A percentile compares a stretch with the other conserved stretches of the same genome.
Evolutionary conservation across 1,284 basidiomycete species (phyloP).

Genomic region (Testicularia cyperi): DNA sequence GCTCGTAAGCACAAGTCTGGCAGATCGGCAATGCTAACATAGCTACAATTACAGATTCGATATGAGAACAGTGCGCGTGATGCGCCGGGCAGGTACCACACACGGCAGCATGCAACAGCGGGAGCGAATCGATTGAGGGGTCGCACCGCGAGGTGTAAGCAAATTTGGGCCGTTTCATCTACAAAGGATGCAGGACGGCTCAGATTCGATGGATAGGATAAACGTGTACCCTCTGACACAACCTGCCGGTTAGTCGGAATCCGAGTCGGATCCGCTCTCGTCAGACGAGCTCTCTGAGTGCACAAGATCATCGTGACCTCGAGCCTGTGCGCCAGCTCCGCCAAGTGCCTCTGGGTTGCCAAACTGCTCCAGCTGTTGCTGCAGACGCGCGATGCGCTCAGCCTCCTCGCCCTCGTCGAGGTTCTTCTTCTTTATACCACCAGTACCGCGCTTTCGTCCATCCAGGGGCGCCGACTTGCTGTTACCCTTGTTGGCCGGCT

Average conservation of each 20-base stretch:
- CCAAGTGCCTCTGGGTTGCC: slow-evolving; percentile 38
- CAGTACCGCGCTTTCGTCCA: slow-evolving; percentile 56
- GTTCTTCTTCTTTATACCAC: slow-evolving; percentile 59
- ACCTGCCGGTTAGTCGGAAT: slow-evolving; percentile 26
- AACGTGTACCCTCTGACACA: too few species aligned
- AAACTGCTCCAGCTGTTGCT: slow-evolving; percentile 57
- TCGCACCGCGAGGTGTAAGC: too few species aligned
- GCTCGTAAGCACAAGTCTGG: too few species aligned
- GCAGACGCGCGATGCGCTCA: slow-evolving; percentile 53
- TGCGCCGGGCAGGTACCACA: too few species aligned
- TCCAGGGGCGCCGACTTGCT: slow-evolving; percentile 48
- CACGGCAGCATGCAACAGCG: too few species aligned
- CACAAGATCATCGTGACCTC: slow-evolving; percentile 57
- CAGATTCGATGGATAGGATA: too few species aligned
- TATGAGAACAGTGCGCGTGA: too few species aligned
- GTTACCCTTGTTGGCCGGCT: slow-evolving; percentile 28
- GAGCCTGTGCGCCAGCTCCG: slow-evolving; percentile 13
- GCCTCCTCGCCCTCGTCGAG: slow-evolving; percentile 58
- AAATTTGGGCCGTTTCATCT: too few species aligned
- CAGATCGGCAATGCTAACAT: too few species aligned
- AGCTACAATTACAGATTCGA: too few species aligned
- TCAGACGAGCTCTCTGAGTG: slow-evolving; percentile 53
- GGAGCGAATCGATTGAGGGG: too few species aligned
- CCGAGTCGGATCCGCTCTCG: slow-evolving; percentile 39
- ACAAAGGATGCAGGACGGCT: too few species aligned